Evolutionary conservation across 2,329 filamentous ascomycete genomes (phyloP).

Genomic region (Cercospora sp.): DNA sequence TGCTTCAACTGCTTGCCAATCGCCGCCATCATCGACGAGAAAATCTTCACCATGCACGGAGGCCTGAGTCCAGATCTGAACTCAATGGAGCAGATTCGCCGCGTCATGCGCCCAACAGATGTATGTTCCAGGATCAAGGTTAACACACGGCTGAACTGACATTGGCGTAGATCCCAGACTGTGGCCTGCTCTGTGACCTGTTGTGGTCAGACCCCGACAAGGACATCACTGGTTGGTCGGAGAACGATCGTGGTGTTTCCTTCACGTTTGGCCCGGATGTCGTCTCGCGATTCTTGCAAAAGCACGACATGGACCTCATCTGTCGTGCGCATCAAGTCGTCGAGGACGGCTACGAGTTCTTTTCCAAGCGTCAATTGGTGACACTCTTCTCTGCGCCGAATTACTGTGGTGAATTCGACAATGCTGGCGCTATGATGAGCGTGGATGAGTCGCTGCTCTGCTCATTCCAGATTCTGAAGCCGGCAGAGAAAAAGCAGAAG

Average conservation of each 20-base stretch:
- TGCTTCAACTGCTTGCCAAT: constrained; percentile 99
- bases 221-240: constrained; percentile 98
- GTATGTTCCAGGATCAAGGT: constrained; percentile 60
- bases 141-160: constrained; percentile 4
- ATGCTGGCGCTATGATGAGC: constrained; percentile 99
- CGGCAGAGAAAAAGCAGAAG: constrained; percentile 99
- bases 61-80: constrained; percentile 95
- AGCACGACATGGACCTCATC: constrained; percentile 99
- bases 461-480: constrained; percentile 99
- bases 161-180: constrained; percentile 82
- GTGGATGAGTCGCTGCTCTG: constrained; percentile 97
- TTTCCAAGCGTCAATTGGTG: constrained; percentile 95
- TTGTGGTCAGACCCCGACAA: constrained; percentile 99
- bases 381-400: constrained; percentile 98
- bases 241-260: constrained; percentile 97
- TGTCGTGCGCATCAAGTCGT: constrained; percentile 98
- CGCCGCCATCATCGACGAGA: constrained; percentile 98
- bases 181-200: constrained; percentile 93
- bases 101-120: constrained; percentile 98
- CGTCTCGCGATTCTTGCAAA: constrained; percentile 94
- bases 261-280: constrained; percentile 99
- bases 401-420: constrained; percentile 99
- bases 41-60: constrained; percentile 99
- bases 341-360: constrained; percentile 99
- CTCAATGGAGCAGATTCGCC: constrained; percentile 99